phyloP scores from a whole-genome alignment of 345 rosid genomes.

The Nasturtium officinale region DNA sequence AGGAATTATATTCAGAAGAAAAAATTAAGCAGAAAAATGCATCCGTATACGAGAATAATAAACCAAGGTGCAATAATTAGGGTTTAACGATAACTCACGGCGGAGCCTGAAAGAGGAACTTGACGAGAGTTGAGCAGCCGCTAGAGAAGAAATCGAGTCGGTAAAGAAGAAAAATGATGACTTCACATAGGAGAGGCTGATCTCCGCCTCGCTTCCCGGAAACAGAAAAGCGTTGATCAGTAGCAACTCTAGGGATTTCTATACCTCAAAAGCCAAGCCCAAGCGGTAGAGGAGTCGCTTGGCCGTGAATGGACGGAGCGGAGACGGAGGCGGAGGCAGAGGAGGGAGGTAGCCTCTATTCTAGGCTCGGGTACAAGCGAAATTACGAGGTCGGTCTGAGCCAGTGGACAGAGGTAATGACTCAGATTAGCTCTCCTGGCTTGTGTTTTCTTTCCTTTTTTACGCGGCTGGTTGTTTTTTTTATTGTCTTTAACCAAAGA shows the following conservation, averaged over 20 bases:
- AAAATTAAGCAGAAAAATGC: neutral
- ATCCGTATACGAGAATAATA: constrained; percentile 3
- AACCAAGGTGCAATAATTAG: constrained; percentile 27
- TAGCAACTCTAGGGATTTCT: constrained; percentile 34
- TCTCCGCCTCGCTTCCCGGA: constrained; percentile 32
- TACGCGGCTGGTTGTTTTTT: neutral
- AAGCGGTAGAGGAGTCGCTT: constrained; percentile 22
- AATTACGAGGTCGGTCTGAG: constrained; percentile 45
- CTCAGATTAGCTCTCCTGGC: constrained; percentile 39
- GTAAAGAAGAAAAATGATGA: constrained; percentile 16
- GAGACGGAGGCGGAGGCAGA: constrained; percentile 17
- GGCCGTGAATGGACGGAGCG: constrained; percentile 22
- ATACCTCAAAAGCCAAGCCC: constrained; percentile 22
- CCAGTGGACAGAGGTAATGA: constrained; percentile 37
- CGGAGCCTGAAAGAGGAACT: constrained; percentile 28
- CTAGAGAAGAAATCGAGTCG: constrained; percentile 31
- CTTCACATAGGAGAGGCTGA: constrained; percentile 33
- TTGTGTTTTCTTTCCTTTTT: neutral
- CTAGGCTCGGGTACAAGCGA: constrained; percentile 22
- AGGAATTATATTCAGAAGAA: neutral
- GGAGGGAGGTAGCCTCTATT: constrained; percentile 20
- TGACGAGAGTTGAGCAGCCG: constrained; percentile 7
- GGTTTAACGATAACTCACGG: constrained; percentile 35
- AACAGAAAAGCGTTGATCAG: constrained; percentile 36
- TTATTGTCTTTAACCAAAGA: neutral